A percentile compares a stretch with the other conserved stretches of the same genome.
Conservation (phyloP, 495 filamentous ascomycete genomes). For the Daldinia bambusicola region DNA sequence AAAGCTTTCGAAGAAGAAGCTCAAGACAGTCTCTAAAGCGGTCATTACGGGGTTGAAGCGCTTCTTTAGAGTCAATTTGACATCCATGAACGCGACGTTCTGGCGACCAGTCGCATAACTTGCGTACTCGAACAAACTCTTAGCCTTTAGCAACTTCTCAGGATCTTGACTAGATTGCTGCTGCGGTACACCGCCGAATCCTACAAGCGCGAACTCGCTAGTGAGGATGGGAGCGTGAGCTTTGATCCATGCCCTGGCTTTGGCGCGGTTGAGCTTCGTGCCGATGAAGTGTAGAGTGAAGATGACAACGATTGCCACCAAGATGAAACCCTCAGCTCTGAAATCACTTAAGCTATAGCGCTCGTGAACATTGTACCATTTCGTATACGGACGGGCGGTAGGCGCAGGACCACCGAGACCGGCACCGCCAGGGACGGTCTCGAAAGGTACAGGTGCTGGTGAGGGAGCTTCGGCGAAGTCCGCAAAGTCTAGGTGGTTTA, state of each 20-base stretch:
- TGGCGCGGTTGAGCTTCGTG: constrained; percentile 78
- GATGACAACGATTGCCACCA: constrained; percentile 76
- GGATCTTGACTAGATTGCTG: constrained; percentile 52
- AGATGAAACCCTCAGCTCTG: constrained; percentile 83
- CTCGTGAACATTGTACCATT: constrained; percentile 98
- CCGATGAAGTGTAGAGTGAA: constrained; percentile 86
- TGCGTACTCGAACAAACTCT: constrained; percentile 80
- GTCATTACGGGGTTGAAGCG: constrained; percentile 87
- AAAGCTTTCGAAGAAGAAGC: constrained; percentile 84
- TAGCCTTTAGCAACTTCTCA: constrained; percentile 80
- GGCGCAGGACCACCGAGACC: constrained; percentile 58
- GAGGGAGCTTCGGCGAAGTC: constrained; percentile 78
- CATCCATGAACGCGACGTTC: constrained; percentile 90
- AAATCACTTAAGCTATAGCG: constrained; percentile 83
- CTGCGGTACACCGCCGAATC: constrained; percentile 67
- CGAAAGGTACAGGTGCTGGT: constrained; percentile 63
- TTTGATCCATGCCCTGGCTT: constrained; percentile 81
- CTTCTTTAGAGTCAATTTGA: constrained; percentile 83
- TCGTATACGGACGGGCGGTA: constrained; percentile 74
- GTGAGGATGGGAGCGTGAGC: constrained; percentile 76
- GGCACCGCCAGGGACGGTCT: constrained; percentile 43
- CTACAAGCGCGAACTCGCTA: constrained; percentile 89
- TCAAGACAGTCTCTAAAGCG: constrained; percentile 70
- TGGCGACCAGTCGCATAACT: constrained; percentile 94
- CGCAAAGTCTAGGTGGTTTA: constrained; percentile 71